Conservation (phyloP, 805 yeast genomes). For the Jamesozyma piceae region DNA sequence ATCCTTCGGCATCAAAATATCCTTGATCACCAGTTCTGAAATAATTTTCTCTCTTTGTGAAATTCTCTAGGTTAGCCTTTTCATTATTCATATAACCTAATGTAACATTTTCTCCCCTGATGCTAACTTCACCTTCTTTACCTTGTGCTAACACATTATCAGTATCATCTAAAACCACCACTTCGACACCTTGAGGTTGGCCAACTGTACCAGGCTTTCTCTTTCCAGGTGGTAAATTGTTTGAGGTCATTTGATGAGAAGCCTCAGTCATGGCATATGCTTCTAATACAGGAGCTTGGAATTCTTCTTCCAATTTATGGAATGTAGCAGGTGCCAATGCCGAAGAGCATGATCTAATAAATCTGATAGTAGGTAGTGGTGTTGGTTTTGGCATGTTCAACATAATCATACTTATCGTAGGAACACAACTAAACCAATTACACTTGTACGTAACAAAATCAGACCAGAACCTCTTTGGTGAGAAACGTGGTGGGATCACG, state of each 20-base stretch:
- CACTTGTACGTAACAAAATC: conserved; percentile 44
- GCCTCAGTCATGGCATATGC: conserved; percentile 81
- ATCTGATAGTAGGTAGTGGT: conserved; percentile 47
- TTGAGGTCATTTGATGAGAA: conserved; percentile 72
- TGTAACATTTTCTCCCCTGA: conserved; percentile 61
- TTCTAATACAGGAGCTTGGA: conserved; percentile 61
- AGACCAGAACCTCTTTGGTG: conserved; percentile 53
- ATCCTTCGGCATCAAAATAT: conserved; percentile 47
- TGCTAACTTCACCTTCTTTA: conserved; percentile 56
- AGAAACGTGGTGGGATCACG: conserved; percentile 53
- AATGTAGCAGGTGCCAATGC: conserved; percentile 60
- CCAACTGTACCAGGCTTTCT: conserved; percentile 69
- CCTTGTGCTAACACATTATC: conserved; percentile 43
- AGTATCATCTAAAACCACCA: conserved; percentile 44
- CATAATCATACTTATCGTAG: conserved; percentile 64
- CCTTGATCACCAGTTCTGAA: conserved; percentile 81
- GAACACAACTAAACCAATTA: conserved; percentile 71
- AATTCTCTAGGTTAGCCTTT: conserved; percentile 60
- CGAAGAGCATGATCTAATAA: conserved; percentile 65
- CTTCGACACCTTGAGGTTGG: conserved; percentile 59
- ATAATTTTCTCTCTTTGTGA: conserved; percentile 45
- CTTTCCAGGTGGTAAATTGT: conserved; percentile 53
- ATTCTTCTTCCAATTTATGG: conserved; percentile 44
- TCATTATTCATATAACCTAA: conserved; percentile 62
- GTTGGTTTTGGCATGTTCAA: conserved; percentile 43